A percentile compares a stretch with the other conserved stretches of the same genome.
Conservation (phyloP, 331 rosid genomes). For the Malus hybrid region DNA sequence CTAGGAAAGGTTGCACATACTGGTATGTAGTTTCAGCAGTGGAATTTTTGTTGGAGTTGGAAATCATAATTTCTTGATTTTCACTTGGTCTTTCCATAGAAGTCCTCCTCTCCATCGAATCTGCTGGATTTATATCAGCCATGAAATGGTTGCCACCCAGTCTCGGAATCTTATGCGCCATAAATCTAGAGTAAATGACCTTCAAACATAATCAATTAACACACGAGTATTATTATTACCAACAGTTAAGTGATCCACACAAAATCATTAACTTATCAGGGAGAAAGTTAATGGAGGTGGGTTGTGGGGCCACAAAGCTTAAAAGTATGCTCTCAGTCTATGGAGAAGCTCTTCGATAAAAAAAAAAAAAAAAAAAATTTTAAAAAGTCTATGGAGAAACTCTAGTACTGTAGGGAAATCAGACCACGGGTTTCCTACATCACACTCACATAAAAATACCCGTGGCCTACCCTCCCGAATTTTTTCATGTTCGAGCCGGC, state of each 20-base stretch:
- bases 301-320: no score
- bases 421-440: no score
- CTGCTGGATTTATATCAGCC: background rate
- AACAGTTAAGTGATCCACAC: background rate
- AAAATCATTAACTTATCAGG: background rate
- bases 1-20: background rate
- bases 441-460: no score
- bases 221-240: background rate
- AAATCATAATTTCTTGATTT: background rate
- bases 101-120: background rate
- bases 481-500: no score
- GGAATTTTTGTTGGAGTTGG: background rate
- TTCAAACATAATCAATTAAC: background rate
- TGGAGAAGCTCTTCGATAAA: no score
- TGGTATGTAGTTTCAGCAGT: background rate
- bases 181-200: background rate
- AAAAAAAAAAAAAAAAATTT: no score
- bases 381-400: no score
- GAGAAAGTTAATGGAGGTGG: background rate
- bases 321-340: no score
- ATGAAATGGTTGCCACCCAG: background rate
- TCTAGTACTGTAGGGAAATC: no score
- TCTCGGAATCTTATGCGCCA: background rate
- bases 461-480: no score
- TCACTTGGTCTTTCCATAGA: background rate